Evolutionary conservation across 2,329 filamentous ascomycete genomes (phyloP).

Genomic region (Acrocalymma vagum): DNA sequence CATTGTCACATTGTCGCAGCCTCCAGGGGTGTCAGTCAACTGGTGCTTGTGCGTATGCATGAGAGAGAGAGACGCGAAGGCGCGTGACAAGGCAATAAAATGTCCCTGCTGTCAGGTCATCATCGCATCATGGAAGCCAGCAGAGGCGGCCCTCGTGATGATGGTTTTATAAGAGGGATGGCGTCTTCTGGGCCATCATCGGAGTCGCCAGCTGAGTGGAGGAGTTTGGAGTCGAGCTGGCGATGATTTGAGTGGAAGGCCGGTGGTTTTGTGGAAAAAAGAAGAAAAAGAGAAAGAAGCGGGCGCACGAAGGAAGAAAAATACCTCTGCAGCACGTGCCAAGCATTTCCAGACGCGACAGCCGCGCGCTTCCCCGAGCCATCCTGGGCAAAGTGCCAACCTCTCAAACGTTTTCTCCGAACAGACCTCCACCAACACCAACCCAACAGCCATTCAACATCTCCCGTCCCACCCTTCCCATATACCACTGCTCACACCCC

Average conservation of each 20-base stretch:
- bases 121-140: conserved; percentile 71
- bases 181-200: conserved; percentile 74
- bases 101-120: conserved; percentile 74
- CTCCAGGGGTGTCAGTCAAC: no score
- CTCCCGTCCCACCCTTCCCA: conserved; percentile 26
- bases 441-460: conserved; percentile 19
- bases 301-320: conserved; percentile 29
- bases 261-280: conserved; percentile 54
- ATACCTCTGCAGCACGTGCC: conserved; percentile 23
- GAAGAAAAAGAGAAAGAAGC: conserved; percentile 28
- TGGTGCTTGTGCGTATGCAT: no score
- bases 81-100: conserved; percentile 44
- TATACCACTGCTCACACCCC: conserved; percentile 9
- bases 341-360: conserved; percentile 19
- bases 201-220: conserved; percentile 74
- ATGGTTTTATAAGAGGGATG: conserved; percentile 82
- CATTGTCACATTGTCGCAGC: conserved; percentile 15
- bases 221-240: conserved; percentile 62
- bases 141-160: conserved; percentile 73
- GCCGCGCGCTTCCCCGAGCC: conserved; percentile 24
- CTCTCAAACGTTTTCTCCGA: conserved; percentile 39
- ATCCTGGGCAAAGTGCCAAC: conserved; percentile 29
- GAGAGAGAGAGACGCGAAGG: conserved; percentile 27
- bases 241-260: conserved; percentile 81
- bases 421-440: conserved; percentile 25